Evolutionary conservation across 228 moss, liverwort and hornwort genomes (phyloP), one percentile per base, ranked within the genome.

Genomic region (Sphagnum magellanicum): DNA sequence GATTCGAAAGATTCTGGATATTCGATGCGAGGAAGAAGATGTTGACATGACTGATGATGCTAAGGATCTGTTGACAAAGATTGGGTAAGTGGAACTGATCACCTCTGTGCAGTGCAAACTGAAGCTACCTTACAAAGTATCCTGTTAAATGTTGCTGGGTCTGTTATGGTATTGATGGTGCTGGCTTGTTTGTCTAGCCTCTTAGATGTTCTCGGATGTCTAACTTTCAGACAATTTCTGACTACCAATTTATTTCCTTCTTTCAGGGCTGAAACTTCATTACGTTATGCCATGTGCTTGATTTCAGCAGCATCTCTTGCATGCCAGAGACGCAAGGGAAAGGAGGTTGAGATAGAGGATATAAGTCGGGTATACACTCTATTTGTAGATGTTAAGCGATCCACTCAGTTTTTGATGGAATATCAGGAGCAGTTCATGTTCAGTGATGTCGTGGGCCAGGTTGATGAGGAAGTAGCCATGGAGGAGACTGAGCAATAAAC

Each of bases 401-500:
- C 95, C 1, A 92, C 84, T 8, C 87, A 92, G 71, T 92, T 84
- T 69, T 79, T 90, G 52, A 92, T 87, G 85, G 90, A 90, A 68
- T 89, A 92, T 64, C 92, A 95, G 77, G 92, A 95, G 62, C 91
- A 92, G 50, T 95, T 92, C 32, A 92, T 95, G 95, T 92, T 92
- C 72, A 84, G 83, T 73, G 84, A 95, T 48, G 46, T 64, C 55
- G 48, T 73, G 50, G 73, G 50, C 52, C 68, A 63, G 47, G 69
- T 15, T 14, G 76, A 77, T 63, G 90, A 91, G 16, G 88, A 88
- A 47, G 72, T 64, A n/a, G 79, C 76, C 63, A 81, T 83, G 79
- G 75, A 76, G 48, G 88, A 88, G 79, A 32, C 32, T 32, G 32
- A 32, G 32, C 32, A 32, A 32, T 32, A 32, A 32, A 32, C 32